These are phyloP conservation scores for Gossypium raimondii DNA, from an alignment of 345 rosid genomes.

Conservation along the genomic window DNA sequence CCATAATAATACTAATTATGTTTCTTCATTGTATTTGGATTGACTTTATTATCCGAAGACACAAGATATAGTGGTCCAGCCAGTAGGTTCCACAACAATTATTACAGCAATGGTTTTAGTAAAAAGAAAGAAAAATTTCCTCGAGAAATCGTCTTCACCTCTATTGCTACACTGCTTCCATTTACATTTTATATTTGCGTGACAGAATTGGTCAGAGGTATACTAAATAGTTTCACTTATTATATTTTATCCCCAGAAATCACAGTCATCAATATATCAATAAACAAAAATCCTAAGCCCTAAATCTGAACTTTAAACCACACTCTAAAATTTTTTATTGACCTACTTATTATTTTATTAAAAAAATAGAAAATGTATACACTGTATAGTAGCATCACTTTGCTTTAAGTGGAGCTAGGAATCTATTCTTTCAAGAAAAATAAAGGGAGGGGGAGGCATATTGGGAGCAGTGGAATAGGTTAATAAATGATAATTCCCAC, in stretches of 20 bases:
- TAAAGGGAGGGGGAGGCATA: slow-evolving; percentile 18
- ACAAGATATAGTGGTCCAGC: slow-evolving; percentile 8
- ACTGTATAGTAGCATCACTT: background rate
- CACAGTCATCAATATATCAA: background rate
- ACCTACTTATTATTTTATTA: too few species aligned
- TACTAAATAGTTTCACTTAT: background rate
- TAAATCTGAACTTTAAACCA: too few species aligned
- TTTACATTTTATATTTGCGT: background rate
- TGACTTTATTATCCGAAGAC: background rate
- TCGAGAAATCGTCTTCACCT: background rate
- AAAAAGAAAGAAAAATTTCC: background rate
- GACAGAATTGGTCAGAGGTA: slow-evolving; percentile 26
- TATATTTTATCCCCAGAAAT: background rate
- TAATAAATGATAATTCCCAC: slow-evolving; percentile 12
- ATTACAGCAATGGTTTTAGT: background rate
- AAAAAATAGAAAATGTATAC: background rate
- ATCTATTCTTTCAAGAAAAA: slow-evolving; percentile 19
- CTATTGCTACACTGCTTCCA: background rate
- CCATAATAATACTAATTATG: background rate
- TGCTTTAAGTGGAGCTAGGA: too few species aligned
- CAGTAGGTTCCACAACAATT: background rate
- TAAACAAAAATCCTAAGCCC: too few species aligned
- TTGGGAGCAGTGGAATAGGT: slow-evolving; percentile 18
- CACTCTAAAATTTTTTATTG: too few species aligned
- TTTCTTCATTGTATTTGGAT: background rate